Base-by-base conservation (phyloP, 108 stramenopile species). In the Cyclostephanos invisitatus region DNA sequence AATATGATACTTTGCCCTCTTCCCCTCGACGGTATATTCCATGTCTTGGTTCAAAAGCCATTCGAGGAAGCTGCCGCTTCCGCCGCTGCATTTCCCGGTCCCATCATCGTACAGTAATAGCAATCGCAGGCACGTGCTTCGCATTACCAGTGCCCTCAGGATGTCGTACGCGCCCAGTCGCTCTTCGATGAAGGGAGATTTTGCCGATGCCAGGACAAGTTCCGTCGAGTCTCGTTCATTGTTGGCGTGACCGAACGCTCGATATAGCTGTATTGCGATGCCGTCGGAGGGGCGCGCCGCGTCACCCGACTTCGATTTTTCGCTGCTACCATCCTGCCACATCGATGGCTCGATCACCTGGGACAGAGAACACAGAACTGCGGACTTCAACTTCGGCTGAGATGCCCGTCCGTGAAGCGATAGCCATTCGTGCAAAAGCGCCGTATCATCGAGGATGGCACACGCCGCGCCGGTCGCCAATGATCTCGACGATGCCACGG, bases 181-280 rank as follows among this genome's bases (percentile, higher is more conserved):
- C 40, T 78, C 77, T 71, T 78, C 77, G 49, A 78, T 64, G 46
- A 78, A 78, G 2, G 77, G 77, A 15, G 77, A 78, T 62, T 78
- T 78, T 10, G 77, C 77, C 21, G 77, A 78, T 64, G 70, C 22
- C n/a, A 78, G 28, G 15, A 78, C 10, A 17, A 65, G 53, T 40
- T 78, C 70, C 28, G 77, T 71, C 5, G 77, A 40, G 47, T 78
- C 70, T 37, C 65, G 36, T 55, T 64, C 46, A 29, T 70, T 28
- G 59, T 78, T 78, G 47, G 77, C 77, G 25, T 71, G 64, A 44
- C 77, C 66, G 37, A 78, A 71, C 21, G 70, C 64, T 61, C 71
- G 77, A 59, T 78, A 75, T 15, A 78, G 65, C 57, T 70, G 65
- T 18, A 78, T 35, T 12, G 57, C 68, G 51, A 71, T 67, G 12